phyloP scores from a whole-genome alignment of 192 early-diverging fungal genomes.

The Lobosporangium transversale region DNA sequence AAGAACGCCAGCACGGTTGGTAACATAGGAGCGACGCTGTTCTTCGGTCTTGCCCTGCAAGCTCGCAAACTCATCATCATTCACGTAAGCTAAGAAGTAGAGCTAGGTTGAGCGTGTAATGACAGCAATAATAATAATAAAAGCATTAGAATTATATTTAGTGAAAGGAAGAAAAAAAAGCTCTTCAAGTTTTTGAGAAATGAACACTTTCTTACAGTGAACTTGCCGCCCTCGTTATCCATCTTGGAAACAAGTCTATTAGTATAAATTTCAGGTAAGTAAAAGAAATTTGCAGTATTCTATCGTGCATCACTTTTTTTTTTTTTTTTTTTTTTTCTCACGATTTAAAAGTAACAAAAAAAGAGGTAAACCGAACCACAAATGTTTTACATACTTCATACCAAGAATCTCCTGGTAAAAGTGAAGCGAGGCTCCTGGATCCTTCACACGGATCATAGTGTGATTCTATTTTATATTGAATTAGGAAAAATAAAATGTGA shows the following conservation, averaged over 20 bases:
- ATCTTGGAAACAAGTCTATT: slow-evolving; percentile 58
- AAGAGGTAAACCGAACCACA: too few relatives aligned
- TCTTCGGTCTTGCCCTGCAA: slow-evolving; percentile 61
- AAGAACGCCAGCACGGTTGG: slow-evolving; percentile 75
- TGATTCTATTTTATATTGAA: slow-evolving; percentile 67
- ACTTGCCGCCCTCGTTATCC: slow-evolving; percentile 60
- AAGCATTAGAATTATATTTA: slow-evolving; percentile 14
- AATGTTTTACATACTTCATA: slow-evolving; percentile 71
- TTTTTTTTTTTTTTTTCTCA: not conserved
- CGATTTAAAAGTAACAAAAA: not conserved
- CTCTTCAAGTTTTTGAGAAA: not conserved
- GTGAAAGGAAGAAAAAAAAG: too few relatives aligned
- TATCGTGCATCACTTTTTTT: not conserved
- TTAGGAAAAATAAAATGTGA: not conserved
- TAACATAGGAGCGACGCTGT: slow-evolving; percentile 60
- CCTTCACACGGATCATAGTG: slow-evolving; percentile 89
- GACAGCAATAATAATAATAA: not conserved
- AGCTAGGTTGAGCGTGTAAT: slow-evolving; percentile 55
- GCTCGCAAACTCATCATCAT: slow-evolving; percentile 57
- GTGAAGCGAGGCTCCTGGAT: slow-evolving; percentile 75
- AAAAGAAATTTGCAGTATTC: not conserved
- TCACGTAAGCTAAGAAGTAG: slow-evolving; percentile 80
- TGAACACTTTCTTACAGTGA: slow-evolving; percentile 38
- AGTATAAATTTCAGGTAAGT: not conserved
- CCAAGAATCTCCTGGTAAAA: slow-evolving; percentile 83